Evolutionary conservation across 768 basidiomycete species (phyloP).

Genomic region (Epithele typhae): DNA sequence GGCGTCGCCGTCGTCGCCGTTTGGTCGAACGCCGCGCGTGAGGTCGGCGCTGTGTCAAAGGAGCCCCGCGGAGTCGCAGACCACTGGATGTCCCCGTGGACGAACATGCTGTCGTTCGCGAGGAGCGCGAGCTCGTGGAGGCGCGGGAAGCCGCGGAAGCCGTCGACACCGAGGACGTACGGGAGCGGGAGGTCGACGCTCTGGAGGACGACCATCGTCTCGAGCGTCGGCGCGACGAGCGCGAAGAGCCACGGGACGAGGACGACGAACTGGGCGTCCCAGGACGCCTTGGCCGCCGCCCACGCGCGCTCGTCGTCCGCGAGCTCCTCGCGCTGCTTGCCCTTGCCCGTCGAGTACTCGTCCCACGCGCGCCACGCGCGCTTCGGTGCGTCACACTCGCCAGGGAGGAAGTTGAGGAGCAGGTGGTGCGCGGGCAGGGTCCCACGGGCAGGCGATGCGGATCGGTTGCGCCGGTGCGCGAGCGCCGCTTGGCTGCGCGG

Average conservation of each 20-base stretch:
- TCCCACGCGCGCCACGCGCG: conserved; percentile 7
- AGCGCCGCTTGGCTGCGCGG: not conserved
- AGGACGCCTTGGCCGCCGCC: conserved; percentile 8
- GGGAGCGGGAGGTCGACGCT: conserved; percentile 2
- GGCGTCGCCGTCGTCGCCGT: too few species aligned
- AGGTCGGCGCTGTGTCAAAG: not conserved
- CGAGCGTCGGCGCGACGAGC: conserved; percentile 8
- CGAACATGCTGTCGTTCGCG: conserved; percentile 5
- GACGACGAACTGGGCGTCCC: conserved; percentile 8
- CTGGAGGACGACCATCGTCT: conserved; percentile 6
- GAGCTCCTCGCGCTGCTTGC: conserved; percentile 2
- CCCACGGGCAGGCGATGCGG: too few species aligned
- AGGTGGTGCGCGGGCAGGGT: conserved; percentile 2
- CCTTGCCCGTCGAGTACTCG: conserved; percentile 4
- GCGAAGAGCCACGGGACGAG: conserved; percentile 5
- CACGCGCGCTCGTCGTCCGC: conserved; percentile 4
- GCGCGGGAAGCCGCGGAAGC: not conserved
- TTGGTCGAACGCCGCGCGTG: too few species aligned
- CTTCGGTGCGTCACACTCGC: conserved; percentile 8
- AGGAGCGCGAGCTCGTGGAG: conserved; percentile 5
- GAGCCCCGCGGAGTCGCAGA: too few species aligned
- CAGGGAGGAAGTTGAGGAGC: conserved; percentile 11
- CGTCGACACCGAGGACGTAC: not conserved
- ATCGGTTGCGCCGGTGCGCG: not conserved
- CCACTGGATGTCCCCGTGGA: not conserved